These are phyloP conservation scores for Aspergillus uvarum DNA, from an alignment of 2,329 filamentous ascomycete genomes.

Conservation along the genomic window DNA sequence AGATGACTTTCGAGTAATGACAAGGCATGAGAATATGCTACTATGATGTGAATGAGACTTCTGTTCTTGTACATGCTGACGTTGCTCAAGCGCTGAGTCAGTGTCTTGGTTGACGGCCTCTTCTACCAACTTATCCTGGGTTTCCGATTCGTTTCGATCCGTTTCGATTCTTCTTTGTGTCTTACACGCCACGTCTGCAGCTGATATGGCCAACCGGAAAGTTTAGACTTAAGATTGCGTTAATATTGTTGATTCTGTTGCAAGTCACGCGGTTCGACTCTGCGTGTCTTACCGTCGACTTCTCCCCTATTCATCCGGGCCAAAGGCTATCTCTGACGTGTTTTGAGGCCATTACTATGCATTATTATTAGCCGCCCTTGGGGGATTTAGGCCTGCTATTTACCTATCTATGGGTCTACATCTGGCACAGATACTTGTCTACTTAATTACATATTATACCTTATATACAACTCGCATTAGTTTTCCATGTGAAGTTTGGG, in stretches of 20 bases:
- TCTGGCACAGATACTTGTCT: not conserved
- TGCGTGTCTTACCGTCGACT: not conserved
- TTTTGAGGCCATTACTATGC: not conserved
- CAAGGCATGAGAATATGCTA: slow-evolving; percentile 15
- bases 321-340: not conserved
- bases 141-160: not conserved
- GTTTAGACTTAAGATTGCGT: not conserved
- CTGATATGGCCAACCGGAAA: not conserved
- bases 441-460: not conserved
- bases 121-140: not conserved
- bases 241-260: not conserved
- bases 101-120: not conserved
- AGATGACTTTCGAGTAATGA: slow-evolving; percentile 74
- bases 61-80: slow-evolving; percentile 7
- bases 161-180: not conserved
- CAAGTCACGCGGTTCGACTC: not conserved
- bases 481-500: not conserved
- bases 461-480: not conserved
- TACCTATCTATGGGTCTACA: not conserved
- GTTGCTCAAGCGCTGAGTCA: not conserved
- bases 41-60: slow-evolving; percentile 4
- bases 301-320: not conserved
- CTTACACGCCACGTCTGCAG: not conserved
- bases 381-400: not conserved
- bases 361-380: not conserved